Conservation (phyloP, 1,139 yeast species). For the Blastobotrys elegans region DNA sequence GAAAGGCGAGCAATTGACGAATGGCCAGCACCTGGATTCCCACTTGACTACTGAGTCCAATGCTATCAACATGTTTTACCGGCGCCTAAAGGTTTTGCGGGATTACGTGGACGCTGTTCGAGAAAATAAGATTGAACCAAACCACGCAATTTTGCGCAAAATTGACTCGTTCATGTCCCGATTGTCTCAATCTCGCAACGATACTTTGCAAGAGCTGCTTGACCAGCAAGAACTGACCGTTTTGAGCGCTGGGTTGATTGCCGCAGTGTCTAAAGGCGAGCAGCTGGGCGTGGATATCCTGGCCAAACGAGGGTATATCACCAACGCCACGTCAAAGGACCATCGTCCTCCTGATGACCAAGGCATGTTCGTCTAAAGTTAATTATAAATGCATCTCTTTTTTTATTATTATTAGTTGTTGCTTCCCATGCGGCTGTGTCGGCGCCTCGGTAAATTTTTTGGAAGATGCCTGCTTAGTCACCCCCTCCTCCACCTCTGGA, state of each 20-base stretch:
- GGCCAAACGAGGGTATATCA: conserved; percentile 11
- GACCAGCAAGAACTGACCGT: conserved; percentile 26
- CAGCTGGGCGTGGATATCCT: conserved; percentile 10
- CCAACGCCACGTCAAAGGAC: not conserved
- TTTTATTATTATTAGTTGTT: too few relatives aligned
- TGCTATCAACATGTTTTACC: conserved; percentile 31
- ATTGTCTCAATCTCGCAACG: conserved; percentile 14
- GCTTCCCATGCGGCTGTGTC: too few relatives aligned
- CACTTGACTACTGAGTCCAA: conserved; percentile 30
- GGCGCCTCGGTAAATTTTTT: too few relatives aligned
- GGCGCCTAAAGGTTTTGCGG: conserved; percentile 25
- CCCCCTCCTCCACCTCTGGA: too few relatives aligned
- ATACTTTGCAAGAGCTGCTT: conserved; percentile 12
- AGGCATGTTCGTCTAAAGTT: not conserved
- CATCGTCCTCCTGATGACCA: not conserved
- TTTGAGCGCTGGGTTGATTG: conserved; percentile 23
- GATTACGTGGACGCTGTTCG: conserved; percentile 25
- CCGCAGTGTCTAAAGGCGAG: conserved; percentile 24
- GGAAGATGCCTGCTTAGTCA: too few relatives aligned
- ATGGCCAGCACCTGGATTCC: conserved; percentile 20
- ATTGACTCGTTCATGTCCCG: conserved; percentile 25
- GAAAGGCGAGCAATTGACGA: conserved; percentile 19
- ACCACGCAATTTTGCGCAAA: conserved; percentile 25
- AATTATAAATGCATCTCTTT: not conserved
- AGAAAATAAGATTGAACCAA: conserved; percentile 19